phyloP scores from a whole-genome alignment of 352 stramenopile species.

The Phytopythium litorale region DNA sequence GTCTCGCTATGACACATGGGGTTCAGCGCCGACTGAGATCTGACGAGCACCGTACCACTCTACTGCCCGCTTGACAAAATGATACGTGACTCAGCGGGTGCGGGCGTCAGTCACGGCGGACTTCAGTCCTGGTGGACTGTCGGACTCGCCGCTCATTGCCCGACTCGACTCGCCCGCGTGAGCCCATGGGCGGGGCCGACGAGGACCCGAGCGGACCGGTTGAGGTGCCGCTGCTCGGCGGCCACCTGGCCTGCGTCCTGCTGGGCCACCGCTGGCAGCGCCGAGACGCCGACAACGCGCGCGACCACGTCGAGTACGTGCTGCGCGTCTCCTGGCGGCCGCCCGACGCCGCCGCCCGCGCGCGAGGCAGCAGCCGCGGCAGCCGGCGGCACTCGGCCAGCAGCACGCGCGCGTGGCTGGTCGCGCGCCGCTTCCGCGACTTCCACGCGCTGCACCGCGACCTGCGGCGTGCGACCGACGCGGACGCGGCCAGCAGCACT shows the following conservation, averaged over 20 bases:
- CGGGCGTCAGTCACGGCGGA: background rate
- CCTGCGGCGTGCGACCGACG: background rate
- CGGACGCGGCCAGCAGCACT: too few species aligned
- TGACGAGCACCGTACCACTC: background rate
- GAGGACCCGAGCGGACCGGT: background rate
- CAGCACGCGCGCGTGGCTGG: constrained; percentile 1
- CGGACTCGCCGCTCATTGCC: background rate
- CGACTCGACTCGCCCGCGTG: background rate
- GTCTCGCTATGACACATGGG: background rate
- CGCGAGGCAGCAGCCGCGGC: background rate
- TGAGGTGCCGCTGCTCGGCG: background rate
- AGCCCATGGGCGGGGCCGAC: background rate
- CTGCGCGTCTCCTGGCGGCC: constrained; percentile 6
- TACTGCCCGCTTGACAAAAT: background rate
- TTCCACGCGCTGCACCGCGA: constrained; percentile 4
- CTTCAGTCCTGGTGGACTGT: background rate
- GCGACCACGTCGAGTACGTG: constrained; percentile 7
- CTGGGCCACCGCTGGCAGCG: constrained; percentile 9
- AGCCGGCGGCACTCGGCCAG: background rate
- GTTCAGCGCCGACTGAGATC: background rate
- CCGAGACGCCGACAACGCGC: background rate
- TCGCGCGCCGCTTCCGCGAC: constrained; percentile 4
- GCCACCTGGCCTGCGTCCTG: background rate
- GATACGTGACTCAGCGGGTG: background rate
- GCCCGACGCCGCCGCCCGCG: background rate